Base-by-base conservation (phyloP, 225 moss, liverwort and hornwort species). In the Thuidium tamariscinum region DNA sequence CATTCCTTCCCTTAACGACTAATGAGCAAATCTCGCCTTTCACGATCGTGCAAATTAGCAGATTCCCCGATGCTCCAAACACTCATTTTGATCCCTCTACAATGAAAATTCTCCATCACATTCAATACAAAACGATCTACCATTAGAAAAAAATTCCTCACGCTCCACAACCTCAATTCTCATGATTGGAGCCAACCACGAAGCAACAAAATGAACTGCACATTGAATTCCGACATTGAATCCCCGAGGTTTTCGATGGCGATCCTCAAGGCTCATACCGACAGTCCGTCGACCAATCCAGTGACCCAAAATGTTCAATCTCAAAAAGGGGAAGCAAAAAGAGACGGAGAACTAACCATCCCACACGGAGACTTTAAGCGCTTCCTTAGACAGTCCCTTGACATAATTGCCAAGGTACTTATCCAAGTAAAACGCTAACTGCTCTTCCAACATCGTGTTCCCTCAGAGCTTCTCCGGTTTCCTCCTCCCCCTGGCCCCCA, bases 371-470 rank as follows among this genome's bases (percentile, higher is more conserved):
- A 99, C 93, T 90, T 97, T 99, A 36, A 97, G 93, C 83, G 93
- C 96, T 80, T 99, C 97, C 93, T 99, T 99, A 89, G 98, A 99
- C 11, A 99, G 94, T 59, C 98, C 98, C 95, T 96, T 95, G 94
- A 99, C 96, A 90, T 96, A 99, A 51, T 92, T 90, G 95, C 98
- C 98, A 93, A 99, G 97, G 95, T 99, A 99, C 97, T 91, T 97
- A 81, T 99, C 96, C 97, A 99, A 86, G 89, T 99, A 99, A 89
- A 90, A 97, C 81, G 97, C 98, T 29, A 97, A 92, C 80, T 97
- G 97, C 96, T 99, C 98, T 92, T 99, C 98, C 92, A 99, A 96
- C 91, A 99, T 97, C 91, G 89, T 94, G 86, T 60, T 87, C 27
- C 79, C 83, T 88, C 78, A 82, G 26, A 86, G 74, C 68, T 69